Evolutionary conservation across 768 basidiomycete species (phyloP), one percentile per base, ranked within the genome.

Genomic region (Infundibulicybe gibba): DNA sequence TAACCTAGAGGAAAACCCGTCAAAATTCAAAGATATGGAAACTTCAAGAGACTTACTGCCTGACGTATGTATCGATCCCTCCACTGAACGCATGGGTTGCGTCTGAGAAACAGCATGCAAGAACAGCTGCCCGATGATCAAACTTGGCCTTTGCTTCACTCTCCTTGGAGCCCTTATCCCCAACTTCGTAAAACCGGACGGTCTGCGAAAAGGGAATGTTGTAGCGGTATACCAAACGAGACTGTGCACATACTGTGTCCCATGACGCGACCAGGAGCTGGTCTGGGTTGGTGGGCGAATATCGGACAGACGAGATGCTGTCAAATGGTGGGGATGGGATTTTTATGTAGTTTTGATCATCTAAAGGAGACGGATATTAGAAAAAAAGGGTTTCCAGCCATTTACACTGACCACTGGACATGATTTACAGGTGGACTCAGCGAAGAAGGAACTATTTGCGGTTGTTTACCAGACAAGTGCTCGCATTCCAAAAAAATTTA

Each of bases 221-320:
- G 12, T 9, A 53, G 48, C 46, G 40, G 37, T 8, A 21, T 39
- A 49, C 32, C 21, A 38, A 48, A 47, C 19, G 40, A 41, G 47
- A 45, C 48, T 37, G 15, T 19, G 39, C 4, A 55, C 70, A 21
- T 57, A 77, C 79, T 17, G 89, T 81, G 65, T 98, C 95, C 95
- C 95, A 98, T 50, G 89, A 87, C 11, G 90, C 81, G 14, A 89
- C 90, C 0, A 97, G 68, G 1, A 98, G 68, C 15, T 87, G 83
- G 45, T 87, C 76, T 2, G 93, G 85, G 61, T 87, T 80, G 3
- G 76, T 74, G 1, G 92, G 88, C 16, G 92, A 90, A 65, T 88
- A 97, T 30, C 79, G 75, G 21, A 97, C 69, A 33, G 82, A 76
- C 2, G 91, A 88, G 42, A 95, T 78, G 55, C 87, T 87, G 67